A percentile compares a stretch with the other conserved stretches of the same genome.
Conservation (phyloP, 2,329 filamentous ascomycete species). For the Purpureocillium takamizusanense region DNA sequence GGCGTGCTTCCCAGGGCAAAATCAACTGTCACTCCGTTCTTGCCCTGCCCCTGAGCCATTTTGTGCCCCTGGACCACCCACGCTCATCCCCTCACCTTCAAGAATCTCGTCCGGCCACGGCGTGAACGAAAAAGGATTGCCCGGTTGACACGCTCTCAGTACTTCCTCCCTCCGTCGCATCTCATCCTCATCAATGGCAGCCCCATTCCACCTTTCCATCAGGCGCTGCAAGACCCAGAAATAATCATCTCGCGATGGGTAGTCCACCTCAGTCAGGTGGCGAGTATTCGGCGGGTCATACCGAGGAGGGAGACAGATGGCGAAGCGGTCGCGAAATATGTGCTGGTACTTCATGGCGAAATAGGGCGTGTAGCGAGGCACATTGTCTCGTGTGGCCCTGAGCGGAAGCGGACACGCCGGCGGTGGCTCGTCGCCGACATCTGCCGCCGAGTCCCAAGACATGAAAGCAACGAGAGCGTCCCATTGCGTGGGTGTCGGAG, state of each 20-base stretch:
- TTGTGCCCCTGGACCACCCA: no score
- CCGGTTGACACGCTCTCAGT: not conserved
- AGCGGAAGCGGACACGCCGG: not conserved
- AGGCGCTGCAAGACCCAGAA: not conserved
- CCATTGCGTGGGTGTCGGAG: not conserved
- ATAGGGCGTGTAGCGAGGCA: not conserved
- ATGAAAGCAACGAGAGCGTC: not conserved
- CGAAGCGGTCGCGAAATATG: not conserved
- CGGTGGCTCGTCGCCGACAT: no score
- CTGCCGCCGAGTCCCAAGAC: not conserved
- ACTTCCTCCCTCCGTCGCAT: not conserved
- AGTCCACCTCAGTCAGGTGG: not conserved
- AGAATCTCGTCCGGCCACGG: not conserved
- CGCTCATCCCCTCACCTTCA: not conserved
- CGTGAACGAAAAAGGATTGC: not conserved
- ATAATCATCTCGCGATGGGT: not conserved
- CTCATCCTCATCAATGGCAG: not conserved
- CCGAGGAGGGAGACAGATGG: not conserved
- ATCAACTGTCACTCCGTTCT: no score
- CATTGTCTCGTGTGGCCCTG: not conserved
- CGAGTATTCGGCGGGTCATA: not conserved
- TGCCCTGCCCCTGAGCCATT: no score
- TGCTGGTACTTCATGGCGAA: slow-evolving; percentile 1
- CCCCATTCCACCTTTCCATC: not conserved
- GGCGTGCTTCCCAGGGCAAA: no score